Percentiles rank a stretch among this genome's conserved stretches.
These are phyloP conservation scores for Heterobasidion irregulare DNA, from an alignment of 1,284 basidiomycete genomes.

Conservation along the genomic window DNA sequence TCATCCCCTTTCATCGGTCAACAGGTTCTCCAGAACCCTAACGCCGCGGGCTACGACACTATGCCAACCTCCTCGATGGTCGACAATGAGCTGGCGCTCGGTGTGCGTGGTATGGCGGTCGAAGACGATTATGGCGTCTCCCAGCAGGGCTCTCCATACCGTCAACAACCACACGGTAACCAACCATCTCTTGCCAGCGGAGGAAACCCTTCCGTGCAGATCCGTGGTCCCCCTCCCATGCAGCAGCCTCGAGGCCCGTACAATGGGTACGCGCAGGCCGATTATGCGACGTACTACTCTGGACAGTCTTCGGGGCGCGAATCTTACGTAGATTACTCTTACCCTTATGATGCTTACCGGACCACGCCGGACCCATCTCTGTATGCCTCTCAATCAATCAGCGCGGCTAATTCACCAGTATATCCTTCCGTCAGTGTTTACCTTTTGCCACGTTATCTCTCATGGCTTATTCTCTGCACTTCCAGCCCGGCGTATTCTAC, in stretches of 20 bases:
- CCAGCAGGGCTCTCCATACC: constrained; percentile 19
- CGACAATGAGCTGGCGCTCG: constrained; percentile 46
- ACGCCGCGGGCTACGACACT: constrained; percentile 28
- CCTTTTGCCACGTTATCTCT: not conserved
- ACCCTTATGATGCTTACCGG: constrained; percentile 50
- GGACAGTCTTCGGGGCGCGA: constrained; percentile 32
- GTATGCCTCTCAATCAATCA: constrained; percentile 38
- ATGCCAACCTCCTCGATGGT: constrained; percentile 31
- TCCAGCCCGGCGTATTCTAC: constrained; percentile 49
- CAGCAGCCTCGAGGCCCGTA: constrained; percentile 41
- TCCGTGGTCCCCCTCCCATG: constrained; percentile 29
- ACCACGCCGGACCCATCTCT: constrained; percentile 39
- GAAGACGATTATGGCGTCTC: constrained; percentile 44
- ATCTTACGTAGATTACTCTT: constrained; percentile 39
- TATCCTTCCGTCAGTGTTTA: constrained; percentile 29
- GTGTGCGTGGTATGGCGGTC: constrained; percentile 58
- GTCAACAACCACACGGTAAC: constrained; percentile 13
- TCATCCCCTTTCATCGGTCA: constrained; percentile 18
- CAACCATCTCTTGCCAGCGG: constrained; percentile 4
- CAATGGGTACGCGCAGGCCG: constrained; percentile 40
- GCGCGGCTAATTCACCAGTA: constrained; percentile 29
- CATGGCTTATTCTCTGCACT: not conserved
- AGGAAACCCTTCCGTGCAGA: constrained; percentile 17
- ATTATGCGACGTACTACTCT: constrained; percentile 50
- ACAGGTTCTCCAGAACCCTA: constrained; percentile 14